Conservation (phyloP, 805 yeast species). For the Huiozyma sinensis region DNA sequence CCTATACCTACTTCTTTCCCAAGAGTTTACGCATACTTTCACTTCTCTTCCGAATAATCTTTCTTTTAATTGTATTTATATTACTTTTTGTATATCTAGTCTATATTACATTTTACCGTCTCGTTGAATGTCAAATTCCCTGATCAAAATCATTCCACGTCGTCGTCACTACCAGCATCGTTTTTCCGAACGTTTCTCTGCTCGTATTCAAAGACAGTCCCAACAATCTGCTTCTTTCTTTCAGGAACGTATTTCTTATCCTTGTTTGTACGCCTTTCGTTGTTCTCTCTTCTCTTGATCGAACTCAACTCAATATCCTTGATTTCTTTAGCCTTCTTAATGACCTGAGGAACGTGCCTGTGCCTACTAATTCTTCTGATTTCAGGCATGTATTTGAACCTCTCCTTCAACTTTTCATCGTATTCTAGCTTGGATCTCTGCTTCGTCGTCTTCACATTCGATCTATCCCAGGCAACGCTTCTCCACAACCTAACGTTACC, state of each 20-base stretch:
- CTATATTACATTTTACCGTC: too few species aligned
- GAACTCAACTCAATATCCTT: slow-evolving; percentile 65
- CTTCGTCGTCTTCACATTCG: slow-evolving; percentile 68
- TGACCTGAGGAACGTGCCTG: slow-evolving; percentile 79
- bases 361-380: slow-evolving; percentile 81
- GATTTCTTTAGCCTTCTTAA: slow-evolving; percentile 83
- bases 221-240: slow-evolving; percentile 79
- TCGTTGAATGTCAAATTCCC: too few species aligned
- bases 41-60: too few species aligned
- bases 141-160: neutral
- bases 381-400: slow-evolving; percentile 95
- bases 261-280: slow-evolving; percentile 70
- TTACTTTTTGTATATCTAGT: too few species aligned
- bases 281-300: slow-evolving; percentile 70
- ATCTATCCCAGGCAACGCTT: slow-evolving; percentile 71
- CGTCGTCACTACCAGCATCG: slow-evolving; percentile 5
- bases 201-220: slow-evolving; percentile 56
- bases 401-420: slow-evolving; percentile 81
- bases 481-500: slow-evolving; percentile 94
- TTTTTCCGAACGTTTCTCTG: slow-evolving; percentile 14
- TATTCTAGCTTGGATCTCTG: slow-evolving; percentile 80
- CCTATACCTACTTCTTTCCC: too few species aligned
- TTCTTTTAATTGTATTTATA: too few species aligned
- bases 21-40: too few species aligned
- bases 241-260: slow-evolving; percentile 52